Percentiles rank a stretch among this genome's conserved stretches.
Evolutionary conservation across 1,284 basidiomycete genomes (phyloP).

Genomic region (Ganoderma meredithae): DNA sequence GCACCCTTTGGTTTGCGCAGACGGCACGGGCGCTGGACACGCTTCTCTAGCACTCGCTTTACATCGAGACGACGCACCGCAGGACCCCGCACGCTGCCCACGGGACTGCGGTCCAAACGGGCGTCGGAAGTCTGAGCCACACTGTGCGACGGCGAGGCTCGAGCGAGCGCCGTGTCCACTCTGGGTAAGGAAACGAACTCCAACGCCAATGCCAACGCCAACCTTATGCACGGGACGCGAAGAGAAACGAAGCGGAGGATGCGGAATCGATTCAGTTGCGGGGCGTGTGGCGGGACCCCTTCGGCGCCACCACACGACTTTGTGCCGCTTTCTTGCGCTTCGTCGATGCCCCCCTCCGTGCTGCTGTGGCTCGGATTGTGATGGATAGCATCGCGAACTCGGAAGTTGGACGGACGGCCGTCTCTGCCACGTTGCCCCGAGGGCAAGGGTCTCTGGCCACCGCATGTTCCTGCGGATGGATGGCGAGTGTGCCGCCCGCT

Average conservation of each 20-base stretch:
- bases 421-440: background rate
- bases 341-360: background rate
- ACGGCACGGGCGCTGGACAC: constrained; percentile 20
- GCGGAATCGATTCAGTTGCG: too few relatives aligned
- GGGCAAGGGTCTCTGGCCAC: background rate
- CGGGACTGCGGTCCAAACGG: constrained; percentile 14
- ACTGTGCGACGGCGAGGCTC: constrained; percentile 16
- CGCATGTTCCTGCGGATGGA: background rate
- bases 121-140: constrained; percentile 21
- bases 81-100: constrained; percentile 8
- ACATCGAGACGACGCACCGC: constrained; percentile 24
- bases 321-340: background rate
- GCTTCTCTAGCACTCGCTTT: constrained; percentile 22
- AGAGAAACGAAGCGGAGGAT: constrained; percentile 2
- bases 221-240: background rate
- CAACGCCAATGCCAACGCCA: background rate
- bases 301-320: background rate
- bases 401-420: constrained; percentile 2
- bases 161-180: constrained; percentile 9
- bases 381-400: background rate
- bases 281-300: background rate
- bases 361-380: background rate
- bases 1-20: constrained; percentile 12
- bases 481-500: background rate
- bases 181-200: constrained; percentile 10